A percentile compares a stretch with the other conserved stretches of the same genome.
Evolutionary conservation across 805 yeast species (phyloP).

Genomic region (Candida xiaguanensis): DNA sequence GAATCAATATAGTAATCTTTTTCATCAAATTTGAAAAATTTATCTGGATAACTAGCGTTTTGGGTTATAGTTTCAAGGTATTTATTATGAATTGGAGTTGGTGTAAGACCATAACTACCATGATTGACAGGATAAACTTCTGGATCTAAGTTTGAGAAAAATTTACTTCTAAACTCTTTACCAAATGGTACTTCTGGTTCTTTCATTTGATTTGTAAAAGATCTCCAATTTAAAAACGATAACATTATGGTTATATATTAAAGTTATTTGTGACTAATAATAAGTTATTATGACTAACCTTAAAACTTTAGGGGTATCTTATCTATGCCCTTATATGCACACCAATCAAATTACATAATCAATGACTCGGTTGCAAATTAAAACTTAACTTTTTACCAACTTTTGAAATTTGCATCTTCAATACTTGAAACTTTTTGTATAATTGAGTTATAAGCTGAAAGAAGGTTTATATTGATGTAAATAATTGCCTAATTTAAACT

Average conservation of each 20-base stretch:
- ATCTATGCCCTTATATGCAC: not conserved
- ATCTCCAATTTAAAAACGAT: not conserved
- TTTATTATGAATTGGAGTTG: slow-evolving; percentile 43
- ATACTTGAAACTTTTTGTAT: too few species aligned
- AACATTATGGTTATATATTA: slow-evolving; percentile 1
- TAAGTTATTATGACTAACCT: not conserved
- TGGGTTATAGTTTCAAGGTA: slow-evolving; percentile 22
- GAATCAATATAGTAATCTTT: slow-evolving; percentile 23
- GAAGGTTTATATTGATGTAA: too few species aligned
- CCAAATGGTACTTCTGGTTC: slow-evolving; percentile 40
- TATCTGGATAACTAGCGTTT: slow-evolving; percentile 45
- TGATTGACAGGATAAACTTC: slow-evolving; percentile 51
- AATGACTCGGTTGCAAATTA: too few species aligned
- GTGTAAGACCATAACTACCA: slow-evolving; percentile 61
- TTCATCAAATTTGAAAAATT: slow-evolving; percentile 22
- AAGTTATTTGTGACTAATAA: not conserved
- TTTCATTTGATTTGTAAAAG: not conserved
- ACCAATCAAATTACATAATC: too few species aligned
- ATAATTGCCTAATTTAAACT: too few species aligned
- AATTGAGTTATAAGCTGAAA: too few species aligned
- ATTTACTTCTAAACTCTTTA: slow-evolving; percentile 41
- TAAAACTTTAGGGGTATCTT: not conserved
- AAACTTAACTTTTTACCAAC: too few species aligned
- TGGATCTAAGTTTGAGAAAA: slow-evolving; percentile 42
- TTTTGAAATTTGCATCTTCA: too few species aligned